A percentile compares a stretch with the other conserved stretches of the same genome.
These are phyloP conservation scores for Mycena sp. DNA, from an alignment of 1,284 basidiomycete species.

Conservation along the genomic window DNA sequence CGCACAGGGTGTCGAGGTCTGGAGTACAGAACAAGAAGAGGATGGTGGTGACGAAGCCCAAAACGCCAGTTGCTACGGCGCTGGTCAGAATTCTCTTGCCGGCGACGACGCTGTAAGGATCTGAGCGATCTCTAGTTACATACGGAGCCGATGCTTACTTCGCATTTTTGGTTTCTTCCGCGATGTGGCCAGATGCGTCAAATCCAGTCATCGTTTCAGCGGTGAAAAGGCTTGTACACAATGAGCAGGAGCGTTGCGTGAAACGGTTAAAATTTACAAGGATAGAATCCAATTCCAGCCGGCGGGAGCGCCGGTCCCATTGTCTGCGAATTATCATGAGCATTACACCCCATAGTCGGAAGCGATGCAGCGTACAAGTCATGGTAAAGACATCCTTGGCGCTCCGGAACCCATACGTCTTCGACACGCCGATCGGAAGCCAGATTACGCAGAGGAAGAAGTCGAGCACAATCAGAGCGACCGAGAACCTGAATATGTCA, in stretches of 20 bases:
- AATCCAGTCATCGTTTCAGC: conserved; percentile 88
- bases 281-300: conserved; percentile 90
- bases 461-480: conserved; percentile 81
- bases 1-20: conserved; percentile 76
- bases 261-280: conserved; percentile 56
- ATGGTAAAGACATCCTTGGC: conserved; percentile 83
- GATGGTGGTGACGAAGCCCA: conserved; percentile 81
- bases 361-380: conserved; percentile 71
- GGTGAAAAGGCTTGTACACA: conserved; percentile 72
- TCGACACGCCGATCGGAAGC: conserved; percentile 87
- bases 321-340: conserved; percentile 58
- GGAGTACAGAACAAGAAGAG: conserved; percentile 90
- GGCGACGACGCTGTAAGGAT: conserved; percentile 66
- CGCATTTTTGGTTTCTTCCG: conserved; percentile 90
- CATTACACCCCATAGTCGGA: too few species aligned
- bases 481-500: conserved; percentile 76
- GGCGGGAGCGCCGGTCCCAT: conserved; percentile 84
- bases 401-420: conserved; percentile 83
- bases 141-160: conserved; percentile 52
- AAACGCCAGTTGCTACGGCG: conserved; percentile 75
- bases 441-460: conserved; percentile 88
- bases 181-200: conserved; percentile 89
- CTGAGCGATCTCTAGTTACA: background rate
- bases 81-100: conserved; percentile 83
- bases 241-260: conserved; percentile 10